Evolutionary conservation across 176 grass and related monocot species (phyloP).

Genomic region (Cenchrus fungigraminus): DNA sequence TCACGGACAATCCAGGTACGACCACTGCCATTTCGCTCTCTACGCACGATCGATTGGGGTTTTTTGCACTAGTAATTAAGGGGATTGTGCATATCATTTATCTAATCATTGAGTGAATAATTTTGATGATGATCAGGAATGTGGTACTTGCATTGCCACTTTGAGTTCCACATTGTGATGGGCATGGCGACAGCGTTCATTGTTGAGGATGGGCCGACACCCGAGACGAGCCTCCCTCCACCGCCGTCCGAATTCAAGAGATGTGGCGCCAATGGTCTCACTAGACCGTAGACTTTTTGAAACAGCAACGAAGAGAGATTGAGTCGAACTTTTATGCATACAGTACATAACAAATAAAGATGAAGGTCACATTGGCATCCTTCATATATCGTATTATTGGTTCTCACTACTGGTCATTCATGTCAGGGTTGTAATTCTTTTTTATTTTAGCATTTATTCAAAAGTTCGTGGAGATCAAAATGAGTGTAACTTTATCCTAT

Average conservation of each 20-base stretch:
- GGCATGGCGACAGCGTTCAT: too few species aligned
- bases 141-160: background rate
- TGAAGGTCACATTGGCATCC: background rate
- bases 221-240: too few species aligned
- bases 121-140: background rate
- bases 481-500: background rate
- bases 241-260: background rate
- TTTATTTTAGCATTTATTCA: background rate
- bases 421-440: background rate
- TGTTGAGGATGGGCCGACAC: too few species aligned
- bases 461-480: background rate
- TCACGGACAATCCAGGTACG: slow-evolving; percentile 47
- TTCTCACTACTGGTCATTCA: background rate
- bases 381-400: background rate
- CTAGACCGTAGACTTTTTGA: background rate
- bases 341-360: background rate
- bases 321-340: background rate
- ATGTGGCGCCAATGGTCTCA: slow-evolving; percentile 6
- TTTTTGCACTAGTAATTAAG: too few species aligned
- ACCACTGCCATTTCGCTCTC: too few species aligned
- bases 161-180: too few species aligned
- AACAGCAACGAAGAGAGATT: background rate
- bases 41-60: too few species aligned
- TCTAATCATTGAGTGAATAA: background rate
- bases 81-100: background rate